phyloP scores from a whole-genome alignment of 306 rosid genomes.

The Sindora glabra region DNA sequence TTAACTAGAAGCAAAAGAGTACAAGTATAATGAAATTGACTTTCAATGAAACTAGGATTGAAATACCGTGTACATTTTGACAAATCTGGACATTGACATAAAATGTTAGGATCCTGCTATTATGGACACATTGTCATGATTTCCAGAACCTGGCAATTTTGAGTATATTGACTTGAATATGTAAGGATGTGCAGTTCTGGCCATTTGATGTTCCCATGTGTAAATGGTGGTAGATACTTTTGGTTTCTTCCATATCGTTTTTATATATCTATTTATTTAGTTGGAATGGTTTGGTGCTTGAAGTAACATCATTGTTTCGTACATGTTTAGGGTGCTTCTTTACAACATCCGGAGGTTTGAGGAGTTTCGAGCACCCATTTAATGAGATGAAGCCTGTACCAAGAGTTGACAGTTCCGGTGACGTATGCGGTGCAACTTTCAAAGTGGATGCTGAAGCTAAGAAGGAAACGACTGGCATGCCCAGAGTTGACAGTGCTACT shows the following conservation, averaged over 20 bases:
- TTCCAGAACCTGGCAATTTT: too few relatives aligned
- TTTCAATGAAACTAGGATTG: too few relatives aligned
- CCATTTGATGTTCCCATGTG: background rate
- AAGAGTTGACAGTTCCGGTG: slow-evolving; percentile 87
- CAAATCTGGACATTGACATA: too few relatives aligned
- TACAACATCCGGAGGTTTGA: slow-evolving; percentile 79
- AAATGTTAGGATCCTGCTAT: too few relatives aligned
- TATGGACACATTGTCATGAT: too few relatives aligned
- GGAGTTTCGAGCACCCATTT: slow-evolving; percentile 88
- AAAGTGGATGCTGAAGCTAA: slow-evolving; percentile 63
- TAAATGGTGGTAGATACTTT: background rate
- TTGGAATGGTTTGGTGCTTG: background rate
- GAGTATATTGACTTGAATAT: too few relatives aligned
- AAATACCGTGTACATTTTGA: too few relatives aligned
- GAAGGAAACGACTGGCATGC: slow-evolving; percentile 80
- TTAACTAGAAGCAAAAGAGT: too few relatives aligned
- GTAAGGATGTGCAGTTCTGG: too few relatives aligned
- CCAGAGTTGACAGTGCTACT: slow-evolving; percentile 97
- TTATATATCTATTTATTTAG: background rate
- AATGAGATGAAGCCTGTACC: slow-evolving; percentile 90
- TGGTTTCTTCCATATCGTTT: background rate
- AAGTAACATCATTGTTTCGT: slow-evolving; percentile 13
- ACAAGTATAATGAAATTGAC: too few relatives aligned
- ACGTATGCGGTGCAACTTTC: slow-evolving; percentile 80
- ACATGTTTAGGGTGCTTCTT: slow-evolving; percentile 67